These are phyloP conservation scores for Wickerhamiella allomyrinae DNA, from an alignment of 805 yeast genomes.

Conservation along the genomic window DNA sequence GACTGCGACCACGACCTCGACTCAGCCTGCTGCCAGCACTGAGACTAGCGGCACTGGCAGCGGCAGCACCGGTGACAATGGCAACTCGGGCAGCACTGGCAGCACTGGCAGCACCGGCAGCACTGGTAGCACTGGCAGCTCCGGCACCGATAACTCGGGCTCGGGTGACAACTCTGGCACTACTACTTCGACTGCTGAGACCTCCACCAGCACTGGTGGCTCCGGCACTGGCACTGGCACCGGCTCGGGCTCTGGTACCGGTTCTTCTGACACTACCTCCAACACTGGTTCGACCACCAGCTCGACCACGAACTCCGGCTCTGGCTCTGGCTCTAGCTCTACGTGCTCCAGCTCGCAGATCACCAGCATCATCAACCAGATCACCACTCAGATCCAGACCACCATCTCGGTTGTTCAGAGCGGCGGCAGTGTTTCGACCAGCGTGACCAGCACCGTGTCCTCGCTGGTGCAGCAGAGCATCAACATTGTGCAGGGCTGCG, in stretches of 20 bases:
- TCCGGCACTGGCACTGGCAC: not conserved
- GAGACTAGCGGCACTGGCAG: not conserved
- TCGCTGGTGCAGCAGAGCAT: not conserved
- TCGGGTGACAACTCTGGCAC: not conserved
- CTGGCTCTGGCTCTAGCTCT: not conserved
- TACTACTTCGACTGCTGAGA: not conserved
- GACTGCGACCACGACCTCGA: constrained; percentile 2
- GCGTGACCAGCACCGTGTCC: not conserved
- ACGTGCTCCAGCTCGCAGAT: not conserved
- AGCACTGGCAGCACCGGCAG: not conserved
- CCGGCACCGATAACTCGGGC: not conserved
- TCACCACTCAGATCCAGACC: not conserved
- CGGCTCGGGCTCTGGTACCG: not conserved
- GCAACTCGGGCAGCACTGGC: not conserved
- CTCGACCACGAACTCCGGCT: not conserved
- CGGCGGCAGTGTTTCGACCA: not conserved
- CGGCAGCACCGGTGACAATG: not conserved
- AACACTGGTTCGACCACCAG: not conserved
- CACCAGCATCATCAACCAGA: constrained; percentile 1
- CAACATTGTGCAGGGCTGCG: not conserved
- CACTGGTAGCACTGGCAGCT: not conserved
- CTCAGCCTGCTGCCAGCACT: not conserved
- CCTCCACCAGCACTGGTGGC: not conserved
- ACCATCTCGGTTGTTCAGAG: not conserved
- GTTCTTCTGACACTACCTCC: not conserved